Evolutionary conservation across 2,329 filamentous ascomycete genomes (phyloP).

Genomic region (Waltergamsia citrina): DNA sequence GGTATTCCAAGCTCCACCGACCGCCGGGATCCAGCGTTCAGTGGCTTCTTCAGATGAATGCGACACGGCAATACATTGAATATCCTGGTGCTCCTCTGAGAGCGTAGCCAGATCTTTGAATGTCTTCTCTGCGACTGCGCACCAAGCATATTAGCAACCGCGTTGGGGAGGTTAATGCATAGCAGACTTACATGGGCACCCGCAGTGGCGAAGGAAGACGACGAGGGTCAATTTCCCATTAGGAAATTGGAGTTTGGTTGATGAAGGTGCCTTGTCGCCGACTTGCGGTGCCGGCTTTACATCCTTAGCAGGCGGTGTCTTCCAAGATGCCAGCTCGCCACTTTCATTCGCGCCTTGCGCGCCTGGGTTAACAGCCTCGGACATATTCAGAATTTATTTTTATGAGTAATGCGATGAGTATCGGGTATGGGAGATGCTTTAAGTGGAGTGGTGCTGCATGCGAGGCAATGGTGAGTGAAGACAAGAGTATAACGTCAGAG

Average conservation of each 20-base stretch:
- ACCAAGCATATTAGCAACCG: too few relatives aligned
- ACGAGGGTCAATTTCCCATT: conserved; percentile 48
- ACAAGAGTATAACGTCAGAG: too few relatives aligned
- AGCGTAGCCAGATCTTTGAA: conserved; percentile 44
- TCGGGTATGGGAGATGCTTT: too few relatives aligned
- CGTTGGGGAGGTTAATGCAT: too few relatives aligned
- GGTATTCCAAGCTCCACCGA: conserved; percentile 47
- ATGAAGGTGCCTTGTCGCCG: conserved; percentile 45
- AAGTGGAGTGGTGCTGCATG: too few relatives aligned
- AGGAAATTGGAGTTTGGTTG: conserved; percentile 41
- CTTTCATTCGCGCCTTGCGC: too few relatives aligned
- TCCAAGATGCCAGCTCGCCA: conserved; percentile 28
- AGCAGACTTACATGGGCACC: conserved; percentile 66
- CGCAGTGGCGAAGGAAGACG: conserved; percentile 63
- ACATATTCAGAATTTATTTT: too few relatives aligned
- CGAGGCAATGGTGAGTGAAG: too few relatives aligned
- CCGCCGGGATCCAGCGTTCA: conserved; percentile 44
- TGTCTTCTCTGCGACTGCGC: conserved; percentile 58
- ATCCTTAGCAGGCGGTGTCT: conserved; percentile 28
- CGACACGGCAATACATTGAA: conserved; percentile 53
- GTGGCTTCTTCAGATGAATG: conserved; percentile 46
- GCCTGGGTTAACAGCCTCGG: too few relatives aligned
- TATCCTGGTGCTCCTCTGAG: conserved; percentile 35
- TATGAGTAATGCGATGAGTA: too few relatives aligned
- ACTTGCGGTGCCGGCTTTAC: conserved; percentile 38